Evolutionary conservation across 495 filamentous ascomycete species (phyloP).

Genomic region (Xylaria telfairii): DNA sequence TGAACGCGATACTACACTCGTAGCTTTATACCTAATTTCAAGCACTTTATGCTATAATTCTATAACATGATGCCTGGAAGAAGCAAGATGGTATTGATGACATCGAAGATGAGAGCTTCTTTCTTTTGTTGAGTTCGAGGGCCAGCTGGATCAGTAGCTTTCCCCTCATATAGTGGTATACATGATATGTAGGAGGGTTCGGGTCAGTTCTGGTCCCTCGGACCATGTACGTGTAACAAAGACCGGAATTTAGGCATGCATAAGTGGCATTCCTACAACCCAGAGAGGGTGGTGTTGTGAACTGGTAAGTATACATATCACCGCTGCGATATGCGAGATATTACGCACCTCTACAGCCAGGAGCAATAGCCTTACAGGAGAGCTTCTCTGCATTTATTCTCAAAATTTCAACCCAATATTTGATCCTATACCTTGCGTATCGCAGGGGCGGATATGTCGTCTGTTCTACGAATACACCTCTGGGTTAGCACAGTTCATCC

Average conservation of each 20-base stretch:
- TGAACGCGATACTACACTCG: background rate
- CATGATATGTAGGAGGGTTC: too few relatives aligned
- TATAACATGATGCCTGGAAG: background rate
- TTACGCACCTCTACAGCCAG: background rate
- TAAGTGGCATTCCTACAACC: background rate
- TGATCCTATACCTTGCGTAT: background rate
- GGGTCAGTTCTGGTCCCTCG: too few relatives aligned
- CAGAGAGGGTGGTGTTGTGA: background rate
- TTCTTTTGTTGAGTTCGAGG: background rate
- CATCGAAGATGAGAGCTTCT: background rate
- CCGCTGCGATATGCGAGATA: background rate
- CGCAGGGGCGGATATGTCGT: constrained; percentile 10
- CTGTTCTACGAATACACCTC: constrained; percentile 58
- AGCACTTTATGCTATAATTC: constrained; percentile 12
- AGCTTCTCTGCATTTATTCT: background rate
- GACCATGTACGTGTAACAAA: too few relatives aligned
- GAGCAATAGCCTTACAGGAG: background rate
- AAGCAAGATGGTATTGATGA: background rate
- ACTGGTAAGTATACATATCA: background rate
- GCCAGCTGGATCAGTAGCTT: too few relatives aligned
- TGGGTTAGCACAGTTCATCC: constrained; percentile 62
- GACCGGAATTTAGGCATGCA: background rate
- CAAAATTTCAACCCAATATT: background rate
- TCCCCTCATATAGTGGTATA: too few relatives aligned
- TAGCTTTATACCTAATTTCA: constrained; percentile 10